Conservation (phyloP, 768 basidiomycete genomes). For the Flagelloscypha sp. region DNA sequence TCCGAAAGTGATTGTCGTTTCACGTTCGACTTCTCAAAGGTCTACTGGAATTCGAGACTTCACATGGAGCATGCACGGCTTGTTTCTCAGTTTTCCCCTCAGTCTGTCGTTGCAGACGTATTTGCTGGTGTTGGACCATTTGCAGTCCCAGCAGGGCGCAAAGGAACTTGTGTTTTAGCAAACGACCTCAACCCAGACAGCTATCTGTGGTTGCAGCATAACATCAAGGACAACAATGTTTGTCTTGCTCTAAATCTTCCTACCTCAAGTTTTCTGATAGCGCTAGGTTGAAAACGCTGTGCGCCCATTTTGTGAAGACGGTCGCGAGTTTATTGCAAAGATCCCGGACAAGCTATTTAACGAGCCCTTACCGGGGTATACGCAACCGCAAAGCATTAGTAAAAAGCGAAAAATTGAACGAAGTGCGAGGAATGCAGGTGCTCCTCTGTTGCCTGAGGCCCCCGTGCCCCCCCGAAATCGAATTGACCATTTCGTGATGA, state of each 20-base stretch:
- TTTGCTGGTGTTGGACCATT: conserved; percentile 99
- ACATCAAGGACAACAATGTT: conserved; percentile 73
- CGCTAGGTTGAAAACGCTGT: conserved; percentile 63
- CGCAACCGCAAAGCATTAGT: conserved; percentile 41
- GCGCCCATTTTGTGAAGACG: conserved; percentile 74
- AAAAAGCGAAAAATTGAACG: conserved; percentile 30
- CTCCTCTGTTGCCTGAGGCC: conserved; percentile 1
- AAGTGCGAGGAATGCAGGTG: neutral
- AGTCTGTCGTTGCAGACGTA: conserved; percentile 84
- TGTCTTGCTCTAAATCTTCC: conserved; percentile 16
- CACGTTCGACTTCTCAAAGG: conserved; percentile 88
- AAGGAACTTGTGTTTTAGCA: conserved; percentile 81
- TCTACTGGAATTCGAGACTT: conserved; percentile 97
- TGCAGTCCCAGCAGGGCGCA: conserved; percentile 86
- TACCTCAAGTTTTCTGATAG: conserved; percentile 4
- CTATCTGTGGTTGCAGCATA: conserved; percentile 64
- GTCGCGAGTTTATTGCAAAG: conserved; percentile 71
- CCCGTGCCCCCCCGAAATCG: conserved; percentile 34
- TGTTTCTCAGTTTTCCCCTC: conserved; percentile 59
- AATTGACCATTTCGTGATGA: conserved; percentile 94
- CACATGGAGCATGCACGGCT: conserved; percentile 87
- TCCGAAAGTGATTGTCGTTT: conserved; percentile 81
- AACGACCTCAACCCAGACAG: conserved; percentile 94
- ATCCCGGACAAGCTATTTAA: conserved; percentile 46
- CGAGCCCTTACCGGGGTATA: conserved; percentile 57